phyloP scores from a whole-genome alignment of 2,329 filamentous ascomycete species.

The Fusarium equiseti region DNA sequence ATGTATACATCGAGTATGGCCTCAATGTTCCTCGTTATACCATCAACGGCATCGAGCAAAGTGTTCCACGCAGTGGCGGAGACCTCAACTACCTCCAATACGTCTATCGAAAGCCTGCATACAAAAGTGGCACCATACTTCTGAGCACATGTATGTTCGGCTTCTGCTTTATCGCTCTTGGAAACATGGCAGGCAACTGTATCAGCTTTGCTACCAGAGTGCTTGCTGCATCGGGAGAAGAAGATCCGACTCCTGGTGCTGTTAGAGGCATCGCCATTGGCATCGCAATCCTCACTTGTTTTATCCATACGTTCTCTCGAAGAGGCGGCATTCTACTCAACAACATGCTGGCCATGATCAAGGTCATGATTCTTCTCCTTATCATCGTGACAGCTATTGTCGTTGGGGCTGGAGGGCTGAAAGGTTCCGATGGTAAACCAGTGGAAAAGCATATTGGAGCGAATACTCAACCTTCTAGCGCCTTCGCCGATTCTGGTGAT shows the following conservation, averaged over 20 bases:
- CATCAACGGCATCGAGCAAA: slow-evolving; percentile 54
- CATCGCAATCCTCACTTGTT: slow-evolving; percentile 57
- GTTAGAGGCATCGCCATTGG: slow-evolving; percentile 62
- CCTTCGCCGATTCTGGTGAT: slow-evolving; percentile 44
- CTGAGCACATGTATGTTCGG: slow-evolving; percentile 60
- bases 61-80: slow-evolving; percentile 59
- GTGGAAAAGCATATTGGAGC: slow-evolving; percentile 44
- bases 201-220: slow-evolving; percentile 59
- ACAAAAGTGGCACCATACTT: slow-evolving; percentile 52
- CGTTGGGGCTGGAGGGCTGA: slow-evolving; percentile 48
- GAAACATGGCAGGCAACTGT: slow-evolving; percentile 63
- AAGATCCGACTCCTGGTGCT: slow-evolving; percentile 46
- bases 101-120: slow-evolving; percentile 55
- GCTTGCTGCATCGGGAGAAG: slow-evolving; percentile 51
- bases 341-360: slow-evolving; percentile 63
- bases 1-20: slow-evolving; percentile 60
- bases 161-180: slow-evolving; percentile 59
- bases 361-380: slow-evolving; percentile 60
- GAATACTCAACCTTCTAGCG: slow-evolving; percentile 45
- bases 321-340: slow-evolving; percentile 64
- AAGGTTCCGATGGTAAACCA: slow-evolving; percentile 9
- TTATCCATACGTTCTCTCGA: slow-evolving; percentile 62
- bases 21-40: slow-evolving; percentile 59
- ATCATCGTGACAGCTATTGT: slow-evolving; percentile 55
- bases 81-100: slow-evolving; percentile 64